Base-by-base conservation (phyloP, 176 grass and related monocot genomes). In the Dendrocalamus sinicus region DNA sequence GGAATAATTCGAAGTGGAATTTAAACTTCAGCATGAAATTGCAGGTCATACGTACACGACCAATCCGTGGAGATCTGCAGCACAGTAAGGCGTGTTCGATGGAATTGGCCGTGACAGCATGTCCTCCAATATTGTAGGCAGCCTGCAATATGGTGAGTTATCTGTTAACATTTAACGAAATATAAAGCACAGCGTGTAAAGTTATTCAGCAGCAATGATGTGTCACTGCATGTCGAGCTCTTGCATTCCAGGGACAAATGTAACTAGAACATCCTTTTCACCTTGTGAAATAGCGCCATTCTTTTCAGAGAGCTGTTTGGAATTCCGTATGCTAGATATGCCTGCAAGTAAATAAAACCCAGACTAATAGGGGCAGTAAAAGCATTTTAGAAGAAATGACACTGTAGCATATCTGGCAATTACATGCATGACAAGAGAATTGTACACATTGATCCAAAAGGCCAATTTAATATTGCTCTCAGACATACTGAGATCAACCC, bases 391-490 rank as follows among this genome's bases (percentile, higher is more conserved):
- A 22, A 0, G 13, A 44, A 66, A 47, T 6, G 13, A 37, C 19
- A 13, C n/a, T 61, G 10, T 17, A 63, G 51, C 47, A 12, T 78
- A 73, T 88, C 5, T 6, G 44, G 35, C 64, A 91, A 60, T 94
- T 94, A 99, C 96, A 90, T 99, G 96, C 96, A 99, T 95, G 76
- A 99, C 63, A 80, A 99, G 92, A 76, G 93, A 91, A 86, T 99
- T 99, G 87, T 99, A 99, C 75, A 99, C 83, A 77, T 99, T 99
- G 82, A 95, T 91, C 96, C 96, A 99, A 48, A 99, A 99, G 48
- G 93, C 90, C 90, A 95, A 76, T 77, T 99, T 99, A 57, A 88
- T 76, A 51, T 61, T 91, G 79, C 61, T 85, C 39, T 88, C 88
- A 53, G 92, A 88, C 64, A 87, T 82, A 72, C 84, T 89, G 51